phyloP scores from a whole-genome alignment of 768 basidiomycete species.

The Boletus edulis region DNA sequence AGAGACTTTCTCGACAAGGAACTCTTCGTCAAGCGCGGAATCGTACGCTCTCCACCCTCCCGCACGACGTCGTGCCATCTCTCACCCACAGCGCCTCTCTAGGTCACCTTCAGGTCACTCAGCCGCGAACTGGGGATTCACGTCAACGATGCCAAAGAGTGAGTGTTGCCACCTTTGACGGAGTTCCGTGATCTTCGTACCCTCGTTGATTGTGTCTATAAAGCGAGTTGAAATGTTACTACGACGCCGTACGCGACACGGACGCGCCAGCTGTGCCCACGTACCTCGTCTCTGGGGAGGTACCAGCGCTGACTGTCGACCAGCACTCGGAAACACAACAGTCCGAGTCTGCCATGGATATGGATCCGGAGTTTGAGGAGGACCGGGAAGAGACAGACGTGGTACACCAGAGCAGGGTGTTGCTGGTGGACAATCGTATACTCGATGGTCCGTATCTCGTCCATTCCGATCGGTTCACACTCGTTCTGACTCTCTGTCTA shows the following conservation, averaged over 20 bases:
- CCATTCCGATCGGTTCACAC: too few species aligned
- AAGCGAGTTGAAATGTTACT: constrained; percentile 65
- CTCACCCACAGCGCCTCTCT: background rate
- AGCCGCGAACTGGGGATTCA: constrained; percentile 70
- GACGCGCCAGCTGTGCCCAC: constrained; percentile 48
- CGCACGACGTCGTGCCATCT: background rate
- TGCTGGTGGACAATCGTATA: constrained; percentile 61
- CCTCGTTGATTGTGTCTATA: background rate
- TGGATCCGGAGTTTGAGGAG: constrained; percentile 43
- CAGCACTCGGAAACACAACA: background rate
- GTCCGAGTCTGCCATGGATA: constrained; percentile 19
- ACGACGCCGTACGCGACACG: constrained; percentile 42
- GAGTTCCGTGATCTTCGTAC: background rate
- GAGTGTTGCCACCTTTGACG: background rate
- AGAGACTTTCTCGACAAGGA: constrained; percentile 47
- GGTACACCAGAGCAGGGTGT: constrained; percentile 46
- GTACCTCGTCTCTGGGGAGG: constrained; percentile 65
- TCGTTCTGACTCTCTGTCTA: constrained; percentile 20
- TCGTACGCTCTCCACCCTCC: constrained; percentile 32
- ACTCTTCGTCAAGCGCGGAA: constrained; percentile 40
- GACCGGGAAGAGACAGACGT: constrained; percentile 39
- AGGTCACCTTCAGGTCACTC: constrained; percentile 81
- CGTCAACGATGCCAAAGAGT: constrained; percentile 82
- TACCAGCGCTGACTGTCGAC: constrained; percentile 20
- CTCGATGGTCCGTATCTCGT: constrained; percentile 49